Evolutionary conservation across 805 yeast species (phyloP).

Genomic region (Barnettozyma botsteinii): DNA sequence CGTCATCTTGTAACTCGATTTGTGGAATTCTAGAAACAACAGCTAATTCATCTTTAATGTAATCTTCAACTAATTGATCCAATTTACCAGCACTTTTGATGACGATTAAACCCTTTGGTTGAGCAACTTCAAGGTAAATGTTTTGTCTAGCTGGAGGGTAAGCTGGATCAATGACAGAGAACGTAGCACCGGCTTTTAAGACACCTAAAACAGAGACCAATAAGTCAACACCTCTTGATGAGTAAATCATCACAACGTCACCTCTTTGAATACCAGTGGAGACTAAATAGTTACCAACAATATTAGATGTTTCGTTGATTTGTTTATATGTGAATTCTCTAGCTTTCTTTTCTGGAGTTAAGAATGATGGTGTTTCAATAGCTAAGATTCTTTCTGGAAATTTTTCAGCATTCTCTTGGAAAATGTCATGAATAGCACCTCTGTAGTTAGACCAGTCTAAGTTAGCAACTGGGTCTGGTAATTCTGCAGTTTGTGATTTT

Average conservation of each 20-base stretch:
- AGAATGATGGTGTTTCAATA: conserved; percentile 78
- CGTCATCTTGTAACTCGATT: conserved; percentile 72
- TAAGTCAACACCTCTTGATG: conserved; percentile 94
- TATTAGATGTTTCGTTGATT: conserved; percentile 87
- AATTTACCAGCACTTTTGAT: conserved; percentile 85
- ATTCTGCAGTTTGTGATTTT: conserved; percentile 44
- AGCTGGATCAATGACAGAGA: conserved; percentile 97
- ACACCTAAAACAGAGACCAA: conserved; percentile 98
- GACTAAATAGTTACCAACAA: conserved; percentile 85
- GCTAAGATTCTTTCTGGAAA: conserved; percentile 89
- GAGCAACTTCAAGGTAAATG: conserved; percentile 86
- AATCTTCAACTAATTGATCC: conserved; percentile 72
- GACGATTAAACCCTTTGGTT: conserved; percentile 86
- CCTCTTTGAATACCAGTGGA: conserved; percentile 79
- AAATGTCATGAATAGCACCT: conserved; percentile 96
- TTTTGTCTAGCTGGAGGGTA: conserved; percentile 98
- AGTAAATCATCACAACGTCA: conserved; percentile 96
- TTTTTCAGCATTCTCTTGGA: conserved; percentile 75
- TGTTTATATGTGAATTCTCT: conserved; percentile 80
- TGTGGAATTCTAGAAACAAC: conserved; percentile 72
- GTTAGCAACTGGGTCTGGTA: conserved; percentile 86
- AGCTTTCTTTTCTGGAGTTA: conserved; percentile 43
- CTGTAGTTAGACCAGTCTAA: conserved; percentile 87
- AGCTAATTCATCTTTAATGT: conserved; percentile 64
- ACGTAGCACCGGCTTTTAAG: conserved; percentile 96